Percentiles rank a stretch among this genome's conserved stretches.
Conservation (phyloP, 129 eudicot genomes). For the Artemisia annua region DNA sequence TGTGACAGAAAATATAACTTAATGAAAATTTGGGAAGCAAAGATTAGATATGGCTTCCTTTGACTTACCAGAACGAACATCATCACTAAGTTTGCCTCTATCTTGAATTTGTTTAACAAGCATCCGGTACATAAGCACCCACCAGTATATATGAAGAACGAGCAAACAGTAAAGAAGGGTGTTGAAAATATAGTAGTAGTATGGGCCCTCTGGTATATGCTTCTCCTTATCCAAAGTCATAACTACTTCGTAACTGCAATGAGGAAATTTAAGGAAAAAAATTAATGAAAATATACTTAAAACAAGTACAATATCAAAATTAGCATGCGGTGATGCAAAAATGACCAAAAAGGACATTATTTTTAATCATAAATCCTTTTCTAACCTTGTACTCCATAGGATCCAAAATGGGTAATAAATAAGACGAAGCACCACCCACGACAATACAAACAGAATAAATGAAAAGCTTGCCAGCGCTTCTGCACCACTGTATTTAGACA, state of each 20-base stretch:
- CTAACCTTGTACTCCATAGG: slow-evolving; percentile 92
- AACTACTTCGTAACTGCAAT: slow-evolving; percentile 75
- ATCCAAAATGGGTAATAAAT: slow-evolving; percentile 87
- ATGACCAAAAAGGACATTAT: not conserved
- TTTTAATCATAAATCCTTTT: not conserved
- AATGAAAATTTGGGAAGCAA: not conserved
- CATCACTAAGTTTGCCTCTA: slow-evolving; percentile 80
- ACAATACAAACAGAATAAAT: slow-evolving; percentile 73
- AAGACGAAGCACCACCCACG: slow-evolving; percentile 92
- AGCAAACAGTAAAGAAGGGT: slow-evolving; percentile 78
- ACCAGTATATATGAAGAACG: slow-evolving; percentile 87
- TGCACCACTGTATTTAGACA: slow-evolving; percentile 85
- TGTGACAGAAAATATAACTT: not conserved
- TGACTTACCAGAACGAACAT: slow-evolving; percentile 88
- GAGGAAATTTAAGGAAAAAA: not conserved
- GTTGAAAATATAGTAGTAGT: slow-evolving; percentile 78
- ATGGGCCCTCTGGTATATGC: slow-evolving; percentile 62
- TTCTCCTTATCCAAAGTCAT: slow-evolving; percentile 73
- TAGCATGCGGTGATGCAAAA: slow-evolving; percentile 5
- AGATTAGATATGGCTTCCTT: not conserved
- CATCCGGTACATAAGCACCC: slow-evolving; percentile 92
- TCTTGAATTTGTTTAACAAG: slow-evolving; percentile 89
- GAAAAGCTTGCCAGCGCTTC: slow-evolving; percentile 87
- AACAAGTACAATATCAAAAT: not conserved
- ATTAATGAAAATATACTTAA: not conserved